A percentile compares a stretch with the other conserved stretches of the same genome.
These are phyloP conservation scores for Aspergillus niger DNA, from an alignment of 2,329 filamentous ascomycete genomes.

Conservation along the genomic window DNA sequence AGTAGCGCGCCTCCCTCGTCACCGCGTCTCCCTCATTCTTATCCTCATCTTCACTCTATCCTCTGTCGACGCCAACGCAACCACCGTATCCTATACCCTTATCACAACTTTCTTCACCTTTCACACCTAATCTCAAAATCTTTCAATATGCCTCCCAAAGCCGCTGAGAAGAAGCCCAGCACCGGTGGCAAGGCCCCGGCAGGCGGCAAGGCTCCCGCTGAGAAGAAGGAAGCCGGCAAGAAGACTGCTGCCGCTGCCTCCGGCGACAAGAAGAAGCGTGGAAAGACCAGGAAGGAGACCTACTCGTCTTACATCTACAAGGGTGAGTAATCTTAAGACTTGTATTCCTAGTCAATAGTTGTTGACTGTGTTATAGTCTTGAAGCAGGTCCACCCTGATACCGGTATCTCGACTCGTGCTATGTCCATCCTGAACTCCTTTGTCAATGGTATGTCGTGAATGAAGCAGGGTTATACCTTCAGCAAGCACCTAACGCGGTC, in stretches of 20 bases:
- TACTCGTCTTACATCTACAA: constrained; percentile 99
- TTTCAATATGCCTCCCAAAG: constrained; percentile 92
- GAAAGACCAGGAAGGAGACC: constrained; percentile 99
- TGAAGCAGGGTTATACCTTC: not conserved
- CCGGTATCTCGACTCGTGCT: constrained; percentile 99
- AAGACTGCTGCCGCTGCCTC: constrained; percentile 83
- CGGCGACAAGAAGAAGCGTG: constrained; percentile 99
- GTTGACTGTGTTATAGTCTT: constrained; percentile 65
- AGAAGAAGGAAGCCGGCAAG: constrained; percentile 99
- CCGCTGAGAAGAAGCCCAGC: constrained; percentile 95
- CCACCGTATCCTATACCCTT: constrained; percentile 32
- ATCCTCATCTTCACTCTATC: constrained; percentile 38
- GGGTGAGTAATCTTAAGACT: constrained; percentile 62
- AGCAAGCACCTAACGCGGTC: constrained; percentile 3
- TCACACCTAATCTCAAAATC: constrained; percentile 25
- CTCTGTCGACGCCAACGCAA: constrained; percentile 16
- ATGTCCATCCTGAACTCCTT: constrained; percentile 99
- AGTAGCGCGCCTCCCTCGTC: constrained; percentile 47
- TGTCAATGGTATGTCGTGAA: constrained; percentile 78
- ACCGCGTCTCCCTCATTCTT: constrained; percentile 40
- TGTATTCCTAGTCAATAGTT: constrained; percentile 20
- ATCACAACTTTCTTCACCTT: constrained; percentile 28
- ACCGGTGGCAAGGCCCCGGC: constrained; percentile 89
- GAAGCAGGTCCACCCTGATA: constrained; percentile 99
- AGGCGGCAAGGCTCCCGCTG: constrained; percentile 73